phyloP scores from a whole-genome alignment of 2,329 filamentous ascomycete species.

The Aspergillus luchuensis region DNA sequence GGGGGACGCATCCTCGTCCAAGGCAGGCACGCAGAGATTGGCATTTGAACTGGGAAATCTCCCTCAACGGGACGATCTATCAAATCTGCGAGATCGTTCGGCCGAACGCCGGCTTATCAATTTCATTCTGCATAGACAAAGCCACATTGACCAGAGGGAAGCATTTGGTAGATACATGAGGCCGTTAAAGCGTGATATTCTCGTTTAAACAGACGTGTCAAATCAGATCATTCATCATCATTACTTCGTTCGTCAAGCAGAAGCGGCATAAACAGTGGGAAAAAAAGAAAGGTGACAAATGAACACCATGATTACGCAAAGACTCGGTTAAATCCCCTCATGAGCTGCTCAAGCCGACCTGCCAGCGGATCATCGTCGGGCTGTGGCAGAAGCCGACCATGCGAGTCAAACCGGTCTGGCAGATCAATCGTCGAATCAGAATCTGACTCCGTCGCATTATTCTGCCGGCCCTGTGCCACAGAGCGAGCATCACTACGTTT shows the following conservation, averaged over 20 bases:
- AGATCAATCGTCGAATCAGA: constrained; percentile 50
- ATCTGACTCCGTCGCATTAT: constrained; percentile 28
- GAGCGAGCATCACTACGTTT: constrained; percentile 4
- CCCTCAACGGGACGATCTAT: background rate
- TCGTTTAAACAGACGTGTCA: background rate
- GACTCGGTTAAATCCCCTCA: constrained; percentile 33
- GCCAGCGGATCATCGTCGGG: constrained; percentile 36
- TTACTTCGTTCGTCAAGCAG: background rate
- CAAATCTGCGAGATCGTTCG: background rate
- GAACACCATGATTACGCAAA: constrained; percentile 21
- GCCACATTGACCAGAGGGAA: background rate
- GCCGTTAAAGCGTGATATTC: background rate
- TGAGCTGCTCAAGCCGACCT: constrained; percentile 39
- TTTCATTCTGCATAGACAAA: background rate
- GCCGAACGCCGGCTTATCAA: background rate
- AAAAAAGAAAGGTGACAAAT: constrained; percentile 3
- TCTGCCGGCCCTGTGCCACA: background rate
- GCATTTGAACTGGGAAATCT: background rate
- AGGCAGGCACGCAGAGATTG: background rate
- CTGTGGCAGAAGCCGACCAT: constrained; percentile 41
- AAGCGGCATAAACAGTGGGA: background rate
- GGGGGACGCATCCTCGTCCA: background rate
- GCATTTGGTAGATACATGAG: background rate
- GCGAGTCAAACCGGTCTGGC: constrained; percentile 47
- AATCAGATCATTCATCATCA: background rate